Percentiles rank a stretch among this genome's conserved stretches.
Evolutionary conservation across 169 alveolate species (phyloP).

Genomic region (Plasmodium coatneyi): DNA sequence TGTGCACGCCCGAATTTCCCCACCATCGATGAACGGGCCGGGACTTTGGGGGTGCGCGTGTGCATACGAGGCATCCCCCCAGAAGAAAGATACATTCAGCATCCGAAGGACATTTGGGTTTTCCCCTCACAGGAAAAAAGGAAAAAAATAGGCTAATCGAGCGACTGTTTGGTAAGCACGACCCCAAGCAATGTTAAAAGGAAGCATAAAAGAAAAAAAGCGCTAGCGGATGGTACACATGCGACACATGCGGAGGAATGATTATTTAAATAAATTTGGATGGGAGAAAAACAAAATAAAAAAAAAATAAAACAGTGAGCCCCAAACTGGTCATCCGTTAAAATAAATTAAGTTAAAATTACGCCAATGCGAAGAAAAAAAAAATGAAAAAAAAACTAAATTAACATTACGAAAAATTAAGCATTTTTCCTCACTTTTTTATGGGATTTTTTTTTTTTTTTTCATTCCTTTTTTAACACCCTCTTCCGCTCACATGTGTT

Average conservation of each 20-base stretch:
- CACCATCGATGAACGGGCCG: neutral
- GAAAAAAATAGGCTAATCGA: neutral
- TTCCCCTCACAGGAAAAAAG: neutral
- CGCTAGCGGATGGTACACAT: neutral
- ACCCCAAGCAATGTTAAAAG: neutral
- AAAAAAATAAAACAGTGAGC: neutral
- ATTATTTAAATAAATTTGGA: neutral
- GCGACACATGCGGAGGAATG: neutral
- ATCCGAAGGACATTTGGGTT: neutral
- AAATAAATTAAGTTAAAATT: neutral
- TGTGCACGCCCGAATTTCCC: neutral
- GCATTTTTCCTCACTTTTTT: neutral
- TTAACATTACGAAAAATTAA: neutral
- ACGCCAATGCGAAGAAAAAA: neutral
- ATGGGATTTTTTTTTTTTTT: neutral
- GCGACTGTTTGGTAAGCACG: neutral
- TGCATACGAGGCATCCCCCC: neutral
- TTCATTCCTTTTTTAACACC: neutral
- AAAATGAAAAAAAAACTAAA: neutral
- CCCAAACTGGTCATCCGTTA: neutral
- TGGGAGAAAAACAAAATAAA: neutral
- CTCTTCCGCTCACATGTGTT: neutral
- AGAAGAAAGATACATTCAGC: neutral
- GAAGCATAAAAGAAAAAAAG: neutral
- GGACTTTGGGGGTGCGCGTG: neutral